Percentiles rank a stretch among this genome's conserved stretches.
phyloP scores from a whole-genome alignment of 2,329 filamentous ascomycete species.

The Trichoderma atrobrunneum region DNA sequence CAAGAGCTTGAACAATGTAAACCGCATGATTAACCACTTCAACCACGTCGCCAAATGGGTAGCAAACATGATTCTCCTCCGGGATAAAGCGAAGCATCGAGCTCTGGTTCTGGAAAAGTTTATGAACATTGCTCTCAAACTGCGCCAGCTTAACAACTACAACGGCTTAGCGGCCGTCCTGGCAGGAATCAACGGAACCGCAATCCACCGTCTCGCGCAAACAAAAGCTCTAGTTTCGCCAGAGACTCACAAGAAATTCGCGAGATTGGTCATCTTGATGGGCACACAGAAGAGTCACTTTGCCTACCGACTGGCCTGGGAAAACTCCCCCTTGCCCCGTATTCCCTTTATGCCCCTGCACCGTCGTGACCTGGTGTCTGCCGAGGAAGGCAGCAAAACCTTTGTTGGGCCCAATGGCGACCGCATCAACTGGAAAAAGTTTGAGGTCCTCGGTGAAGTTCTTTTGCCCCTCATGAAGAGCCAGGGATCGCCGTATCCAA shows the following conservation, averaged over 20 bases:
- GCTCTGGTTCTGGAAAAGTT: slow-evolving; percentile 92
- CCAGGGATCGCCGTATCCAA: slow-evolving; percentile 78
- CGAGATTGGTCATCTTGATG: slow-evolving; percentile 88
- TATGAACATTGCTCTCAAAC: slow-evolving; percentile 81
- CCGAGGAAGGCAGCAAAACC: slow-evolving; percentile 88
- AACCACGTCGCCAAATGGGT: slow-evolving; percentile 84
- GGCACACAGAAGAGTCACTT: slow-evolving; percentile 88
- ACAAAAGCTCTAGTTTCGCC: slow-evolving; percentile 73
- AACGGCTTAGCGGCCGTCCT: slow-evolving; percentile 93
- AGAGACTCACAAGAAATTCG: slow-evolving; percentile 76
- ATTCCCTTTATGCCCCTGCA: slow-evolving; percentile 94
- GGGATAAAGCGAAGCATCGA: slow-evolving; percentile 94
- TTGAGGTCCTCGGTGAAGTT: slow-evolving; percentile 92
- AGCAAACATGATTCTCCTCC: slow-evolving; percentile 77
- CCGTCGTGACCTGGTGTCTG: slow-evolving; percentile 82
- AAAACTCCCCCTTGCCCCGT: slow-evolving; percentile 83
- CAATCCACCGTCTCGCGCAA: slow-evolving; percentile 77
- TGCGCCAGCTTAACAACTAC: slow-evolving; percentile 94
- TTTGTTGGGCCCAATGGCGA: slow-evolving; percentile 72
- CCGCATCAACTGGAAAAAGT: slow-evolving; percentile 96
- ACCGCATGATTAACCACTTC: slow-evolving; percentile 91
- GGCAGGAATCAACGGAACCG: slow-evolving; percentile 84
- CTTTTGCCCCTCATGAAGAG: slow-evolving; percentile 88
- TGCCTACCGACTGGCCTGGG: slow-evolving; percentile 95
- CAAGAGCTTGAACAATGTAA: slow-evolving; percentile 78